A percentile compares a stretch with the other conserved stretches of the same genome.
Conservation (phyloP, 306 rosid genomes). For the Malus fusca region DNA sequence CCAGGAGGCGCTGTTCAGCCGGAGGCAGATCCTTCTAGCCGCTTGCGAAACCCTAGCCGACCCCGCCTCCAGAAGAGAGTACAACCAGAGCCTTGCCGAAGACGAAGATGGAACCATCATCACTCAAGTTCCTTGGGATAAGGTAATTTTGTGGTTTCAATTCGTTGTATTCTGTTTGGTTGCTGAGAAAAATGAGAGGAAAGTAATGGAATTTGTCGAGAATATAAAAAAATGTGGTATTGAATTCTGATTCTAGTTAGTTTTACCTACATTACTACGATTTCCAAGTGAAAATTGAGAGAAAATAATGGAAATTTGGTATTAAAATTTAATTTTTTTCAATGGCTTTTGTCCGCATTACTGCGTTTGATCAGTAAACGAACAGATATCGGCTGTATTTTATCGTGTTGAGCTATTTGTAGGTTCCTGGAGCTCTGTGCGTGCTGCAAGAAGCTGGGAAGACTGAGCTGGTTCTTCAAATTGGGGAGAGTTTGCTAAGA, state of each 20-base stretch:
- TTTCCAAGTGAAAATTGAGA: neutral
- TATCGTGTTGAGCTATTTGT: slow-evolving; percentile 6
- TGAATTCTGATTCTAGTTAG: neutral
- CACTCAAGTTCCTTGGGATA: slow-evolving; percentile 84
- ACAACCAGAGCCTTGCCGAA: slow-evolving; percentile 62
- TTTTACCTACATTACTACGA: neutral
- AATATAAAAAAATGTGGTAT: neutral
- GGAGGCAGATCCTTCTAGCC: slow-evolving; percentile 88
- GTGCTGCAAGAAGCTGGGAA: slow-evolving; percentile 91
- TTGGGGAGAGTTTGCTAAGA: slow-evolving; percentile 68
- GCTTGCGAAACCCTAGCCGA: slow-evolving; percentile 91
- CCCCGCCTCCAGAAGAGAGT: slow-evolving; percentile 63
- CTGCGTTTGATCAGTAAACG: neutral
- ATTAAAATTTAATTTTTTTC: neutral
- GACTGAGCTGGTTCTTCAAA: slow-evolving; percentile 59
- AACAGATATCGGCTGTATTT: neutral
- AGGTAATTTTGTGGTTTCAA: slow-evolving; percentile 21
- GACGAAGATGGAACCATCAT: slow-evolving; percentile 55
- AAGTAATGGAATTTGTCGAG: neutral
- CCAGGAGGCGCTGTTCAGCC: slow-evolving; percentile 68
- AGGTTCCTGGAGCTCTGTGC: slow-evolving; percentile 97
- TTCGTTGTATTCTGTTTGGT: neutral
- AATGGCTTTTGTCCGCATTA: neutral
- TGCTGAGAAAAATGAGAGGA: neutral
- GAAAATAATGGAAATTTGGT: neutral